Evolutionary conservation across 1,139 yeast species (phyloP), one percentile per base, ranked within the genome.

Genomic region (Candida sojae): DNA sequence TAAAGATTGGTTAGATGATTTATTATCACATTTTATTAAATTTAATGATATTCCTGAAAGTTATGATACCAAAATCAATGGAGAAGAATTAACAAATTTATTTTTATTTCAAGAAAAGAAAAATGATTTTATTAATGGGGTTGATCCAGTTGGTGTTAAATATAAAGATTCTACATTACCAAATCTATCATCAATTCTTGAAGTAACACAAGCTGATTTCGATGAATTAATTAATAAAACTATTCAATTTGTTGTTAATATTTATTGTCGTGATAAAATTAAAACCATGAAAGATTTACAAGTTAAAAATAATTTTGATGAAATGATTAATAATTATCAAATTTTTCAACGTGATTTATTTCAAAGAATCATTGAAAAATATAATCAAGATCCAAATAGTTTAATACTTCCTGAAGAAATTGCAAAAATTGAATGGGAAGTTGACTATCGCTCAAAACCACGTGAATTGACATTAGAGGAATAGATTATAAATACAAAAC

Each of bases 101-200:
- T 54, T 68, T 7, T 42, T 54, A 34, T 55, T 49, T 34, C 74
- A 69, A 52, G 71, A 68, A 49, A 48, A 51, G 5, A 43, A 54
- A 7, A 60, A 60, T 48, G 71, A 67, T 51, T 58, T 54, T 11
- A 56, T 70, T 6, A 60, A 59, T 45, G 71, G 67, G 3, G 43
- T 63, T 11, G 67, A 59, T 25, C 62, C 64, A 11, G 57, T 57
- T 23, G 68, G 66, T 2, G 59, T 64, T 8, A 33, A 41, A 26
- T 37, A 45, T 9, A 39, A 44, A 11, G 46, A 51, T 12, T 41
- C 47, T 8, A 23, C 36, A 26, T 8, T 41, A 5, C 38, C 43
- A 13, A 12, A 41, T 34, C 33, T 41, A 25, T 33, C 43, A 12
- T 32, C 32, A 39, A 51, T 39, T 4, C 33, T 47, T 21, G 45